These are phyloP conservation scores for Patellifolia procumbens DNA, from an alignment of 179 eudicot genomes.

Conservation along the genomic window DNA sequence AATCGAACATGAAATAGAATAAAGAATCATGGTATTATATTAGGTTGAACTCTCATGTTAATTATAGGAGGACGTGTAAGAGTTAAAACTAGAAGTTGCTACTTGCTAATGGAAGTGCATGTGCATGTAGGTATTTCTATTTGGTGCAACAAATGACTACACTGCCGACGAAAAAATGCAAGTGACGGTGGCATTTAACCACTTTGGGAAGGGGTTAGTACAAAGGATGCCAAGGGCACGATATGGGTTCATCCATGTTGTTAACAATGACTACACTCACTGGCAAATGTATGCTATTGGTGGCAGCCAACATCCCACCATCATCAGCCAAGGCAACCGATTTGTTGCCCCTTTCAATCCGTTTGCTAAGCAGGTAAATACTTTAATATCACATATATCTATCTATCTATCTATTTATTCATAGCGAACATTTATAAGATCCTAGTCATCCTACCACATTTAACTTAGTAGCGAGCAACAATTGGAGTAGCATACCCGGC, in stretches of 20 bases:
- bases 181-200: constrained; percentile 66
- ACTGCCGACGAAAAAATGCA: constrained; percentile 49
- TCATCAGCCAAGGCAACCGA: constrained; percentile 70
- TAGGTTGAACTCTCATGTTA: too few relatives aligned
- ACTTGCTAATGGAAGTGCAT: constrained; percentile 32
- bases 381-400: neutral
- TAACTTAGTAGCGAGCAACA: too few relatives aligned
- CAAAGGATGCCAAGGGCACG: constrained; percentile 78
- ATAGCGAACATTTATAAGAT: too few relatives aligned
- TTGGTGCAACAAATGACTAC: constrained; percentile 46
- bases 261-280: constrained; percentile 68
- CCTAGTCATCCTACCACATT: too few relatives aligned
- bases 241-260: constrained; percentile 62
- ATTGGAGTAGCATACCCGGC: too few relatives aligned
- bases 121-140: constrained; percentile 51
- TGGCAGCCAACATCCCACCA: constrained; percentile 62
- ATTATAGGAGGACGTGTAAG: too few relatives aligned
- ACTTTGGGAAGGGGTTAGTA: constrained; percentile 49
- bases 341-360: constrained; percentile 45
- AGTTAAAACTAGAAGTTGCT: neutral
- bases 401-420: too few relatives aligned
- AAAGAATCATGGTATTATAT: too few relatives aligned
- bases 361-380: constrained; percentile 47
- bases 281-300: constrained; percentile 78
- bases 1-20: too few relatives aligned